Evolutionary conservation across 106 monocot species (phyloP).

Genomic region (Dendrobium nobile): DNA sequence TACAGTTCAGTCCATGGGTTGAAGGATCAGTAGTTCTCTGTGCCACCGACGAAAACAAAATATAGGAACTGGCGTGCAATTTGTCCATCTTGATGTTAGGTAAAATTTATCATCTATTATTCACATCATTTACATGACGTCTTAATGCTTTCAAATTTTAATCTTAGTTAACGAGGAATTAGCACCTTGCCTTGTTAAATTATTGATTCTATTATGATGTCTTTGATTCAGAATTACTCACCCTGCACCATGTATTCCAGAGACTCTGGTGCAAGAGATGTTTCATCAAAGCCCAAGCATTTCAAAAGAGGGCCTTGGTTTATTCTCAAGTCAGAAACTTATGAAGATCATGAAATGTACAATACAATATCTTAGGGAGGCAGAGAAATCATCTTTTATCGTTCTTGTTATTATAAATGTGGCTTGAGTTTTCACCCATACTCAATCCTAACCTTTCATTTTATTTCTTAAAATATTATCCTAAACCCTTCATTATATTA

Average conservation of each 20-base stretch:
- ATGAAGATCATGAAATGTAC: conserved; percentile 80
- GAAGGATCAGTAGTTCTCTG: conserved; percentile 52
- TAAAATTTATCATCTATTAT: conserved; percentile 10
- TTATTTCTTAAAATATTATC: too few relatives aligned
- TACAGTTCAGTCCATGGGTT: conserved; percentile 53
- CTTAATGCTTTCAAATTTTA: background rate
- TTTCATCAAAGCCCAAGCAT: conserved; percentile 46
- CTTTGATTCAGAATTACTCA: conserved; percentile 54
- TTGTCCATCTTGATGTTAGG: conserved; percentile 79
- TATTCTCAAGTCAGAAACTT: conserved; percentile 72
- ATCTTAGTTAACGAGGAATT: too few relatives aligned
- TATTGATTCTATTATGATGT: background rate
- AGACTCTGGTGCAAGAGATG: conserved; percentile 79
- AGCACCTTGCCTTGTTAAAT: too few relatives aligned
- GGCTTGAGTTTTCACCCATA: too few relatives aligned
- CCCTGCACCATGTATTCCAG: conserved; percentile 82
- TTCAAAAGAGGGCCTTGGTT: conserved; percentile 64
- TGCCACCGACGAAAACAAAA: conserved; percentile 42
- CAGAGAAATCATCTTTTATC: conserved; percentile 75
- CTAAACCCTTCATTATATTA: too few relatives aligned
- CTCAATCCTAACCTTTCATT: too few relatives aligned
- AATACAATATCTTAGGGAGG: conserved; percentile 74
- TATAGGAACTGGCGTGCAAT: conserved; percentile 56
- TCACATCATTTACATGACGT: too few relatives aligned
- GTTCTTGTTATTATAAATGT: conserved; percentile 22